Evolutionary conservation across 2,329 filamentous ascomycete species (phyloP), one percentile per base, ranked within the genome.

Genomic region (Neonectria faginata): DNA sequence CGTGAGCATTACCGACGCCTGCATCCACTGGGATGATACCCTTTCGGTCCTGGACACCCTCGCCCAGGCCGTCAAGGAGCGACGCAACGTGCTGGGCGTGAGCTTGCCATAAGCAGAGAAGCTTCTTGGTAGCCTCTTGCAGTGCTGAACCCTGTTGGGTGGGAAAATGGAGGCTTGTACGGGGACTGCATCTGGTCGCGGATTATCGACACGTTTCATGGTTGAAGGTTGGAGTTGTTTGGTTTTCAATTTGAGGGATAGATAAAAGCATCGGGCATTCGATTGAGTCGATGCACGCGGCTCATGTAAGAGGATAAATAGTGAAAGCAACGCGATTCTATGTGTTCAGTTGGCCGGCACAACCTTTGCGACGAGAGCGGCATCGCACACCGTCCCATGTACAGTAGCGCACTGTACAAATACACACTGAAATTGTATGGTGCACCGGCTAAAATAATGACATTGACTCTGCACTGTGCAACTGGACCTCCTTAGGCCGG

Each of bases 1-100:
- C 73, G 92, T 98, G 76, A 96, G 92, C 79, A 98, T 98, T 79
- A 99, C 96, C 0, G 96, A 99, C 80, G 95, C 96, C 53, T 99
- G 96, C 81, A 97, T 99, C 77, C 86, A 90, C 79, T 98, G 94
- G 95, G 89, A 95, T 67, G 93, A 97, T 73, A 98, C 96, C 3
- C 90, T 94, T 73, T 81, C 83, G 0, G 91, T 95, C 2, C 88
- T 98, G 11, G 91, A 91, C 70, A 84, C 85, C 55, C 87, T 99
- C 48, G 95, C 95, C 18, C 86, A 89, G 57, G 92, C 94, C 29
- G 93, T 97, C 58, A 89, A 90, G 77, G 87, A 91, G 77, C 87
- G 75, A 57, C 75, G 75, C 58, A 73, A 75, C 42, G 68, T 75
- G 25, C 31, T 71, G 12, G 71, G 71, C 29, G 68, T 64, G 50